Evolutionary conservation across 306 rosid species (phyloP).

Genomic region (Phaseolus lunatus): DNA sequence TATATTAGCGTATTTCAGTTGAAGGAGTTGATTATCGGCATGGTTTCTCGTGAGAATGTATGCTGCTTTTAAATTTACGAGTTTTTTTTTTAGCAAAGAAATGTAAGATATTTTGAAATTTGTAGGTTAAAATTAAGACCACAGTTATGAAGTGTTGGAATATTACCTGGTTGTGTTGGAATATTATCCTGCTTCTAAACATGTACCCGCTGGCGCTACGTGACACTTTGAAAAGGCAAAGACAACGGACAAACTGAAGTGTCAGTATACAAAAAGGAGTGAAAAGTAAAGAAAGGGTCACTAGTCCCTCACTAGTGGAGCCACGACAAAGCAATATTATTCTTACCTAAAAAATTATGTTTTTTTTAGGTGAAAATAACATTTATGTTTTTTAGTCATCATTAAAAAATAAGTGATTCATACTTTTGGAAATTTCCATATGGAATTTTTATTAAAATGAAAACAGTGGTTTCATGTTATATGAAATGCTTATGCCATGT

Average conservation of each 20-base stretch:
- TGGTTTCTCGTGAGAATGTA: too few species aligned
- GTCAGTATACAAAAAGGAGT: neutral
- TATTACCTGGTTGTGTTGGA: neutral
- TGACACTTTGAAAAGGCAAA: slow-evolving; percentile 10
- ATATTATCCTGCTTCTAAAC: neutral
- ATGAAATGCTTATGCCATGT: too few species aligned
- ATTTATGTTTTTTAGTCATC: too few species aligned
- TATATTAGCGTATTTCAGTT: neutral
- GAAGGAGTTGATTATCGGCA: neutral
- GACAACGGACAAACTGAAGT: neutral
- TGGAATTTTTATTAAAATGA: too few species aligned
- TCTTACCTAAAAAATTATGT: neutral
- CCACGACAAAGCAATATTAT: neutral
- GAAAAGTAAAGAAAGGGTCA: neutral
- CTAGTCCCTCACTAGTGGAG: neutral
- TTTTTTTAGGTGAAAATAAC: too few species aligned
- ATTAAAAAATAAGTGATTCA: too few species aligned
- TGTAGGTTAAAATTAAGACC: neutral
- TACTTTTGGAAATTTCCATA: too few species aligned
- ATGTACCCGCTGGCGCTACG: neutral
- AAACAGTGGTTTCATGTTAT: too few species aligned
- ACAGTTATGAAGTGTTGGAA: neutral
- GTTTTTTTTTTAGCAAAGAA: neutral
- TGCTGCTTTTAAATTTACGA: too few species aligned
- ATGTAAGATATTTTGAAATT: neutral